Base-by-base conservation (phyloP, 208 protist species). In the Acanthamoeba sp. region DNA sequence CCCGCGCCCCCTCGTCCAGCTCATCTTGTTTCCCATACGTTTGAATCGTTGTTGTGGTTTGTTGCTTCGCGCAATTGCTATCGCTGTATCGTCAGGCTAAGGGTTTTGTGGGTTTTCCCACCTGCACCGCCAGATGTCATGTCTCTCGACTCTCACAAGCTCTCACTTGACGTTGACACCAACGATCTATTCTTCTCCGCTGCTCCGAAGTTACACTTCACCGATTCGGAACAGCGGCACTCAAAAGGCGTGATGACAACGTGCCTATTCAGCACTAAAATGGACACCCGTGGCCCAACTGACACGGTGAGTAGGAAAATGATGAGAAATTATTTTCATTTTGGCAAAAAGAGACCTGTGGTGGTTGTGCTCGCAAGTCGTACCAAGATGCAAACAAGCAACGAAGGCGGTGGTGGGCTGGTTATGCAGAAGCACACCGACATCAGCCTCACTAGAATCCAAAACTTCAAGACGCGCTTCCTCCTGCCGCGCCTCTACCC, bases 401-500 rank as follows among this genome's bases (percentile, higher is more conserved):
- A 18, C 36, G 71, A 82, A 34, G 71, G 71, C 20, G 71, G 71
- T 32, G 71, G 71, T n/a, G 71, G 71, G 10, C 55, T 90, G 55
- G 82, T 93, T 7, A 93, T 93, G 88, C 88, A 93, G n/a, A 93
- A 93, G 62, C 88, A 93, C 64, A 50, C 52, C 55, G 88, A 93
- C 3, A 93, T 93, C n/a, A 93, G 18, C 18, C 88, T 93, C 59
- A 76, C 5, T 5, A 32, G 88, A 2, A 32, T 93, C 32, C 59
- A 78, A 14, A 78, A 50, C 52, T 93, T 93, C 59, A 76, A 78
- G 88, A 55, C 88, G n/a, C 38, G 82, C 9, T 90, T 90, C 32
- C 45, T 90, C 20, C 82, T n/a, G 32, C 45, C 45, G 45, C 45
- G 55, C 1, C 82, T 90, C 18, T 90, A 90, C 71, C 71, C 48